Evolutionary conservation across 441 rosid genomes (phyloP).

Genomic region (Gossypium davidsonii): DNA sequence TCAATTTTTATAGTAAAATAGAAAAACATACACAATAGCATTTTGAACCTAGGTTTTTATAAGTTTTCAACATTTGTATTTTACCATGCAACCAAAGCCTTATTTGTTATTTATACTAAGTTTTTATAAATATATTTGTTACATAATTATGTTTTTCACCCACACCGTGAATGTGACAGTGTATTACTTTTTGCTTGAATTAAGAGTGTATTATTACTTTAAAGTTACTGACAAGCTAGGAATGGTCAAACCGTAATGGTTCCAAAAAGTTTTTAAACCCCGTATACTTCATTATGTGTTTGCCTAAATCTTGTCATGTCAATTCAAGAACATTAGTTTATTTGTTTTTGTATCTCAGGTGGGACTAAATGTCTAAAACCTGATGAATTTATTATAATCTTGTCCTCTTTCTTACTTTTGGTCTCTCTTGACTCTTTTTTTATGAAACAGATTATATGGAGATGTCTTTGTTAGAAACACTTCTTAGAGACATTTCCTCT

Average conservation of each 20-base stretch:
- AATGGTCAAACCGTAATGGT: background rate
- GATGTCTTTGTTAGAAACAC: conserved; percentile 63
- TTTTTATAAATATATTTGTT: too few species aligned
- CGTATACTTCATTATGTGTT: background rate
- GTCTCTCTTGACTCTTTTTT: conserved; percentile 1
- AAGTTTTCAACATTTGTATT: too few species aligned
- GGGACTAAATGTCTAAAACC: background rate
- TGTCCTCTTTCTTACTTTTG: background rate
- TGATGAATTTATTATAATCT: background rate
- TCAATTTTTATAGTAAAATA: too few species aligned
- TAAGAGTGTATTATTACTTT: background rate
- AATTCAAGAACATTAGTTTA: background rate
- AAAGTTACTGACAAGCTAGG: background rate
- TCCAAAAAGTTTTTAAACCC: background rate
- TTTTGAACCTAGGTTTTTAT: too few species aligned
- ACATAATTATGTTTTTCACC: too few species aligned
- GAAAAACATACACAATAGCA: too few species aligned
- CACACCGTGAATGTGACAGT: too few species aligned
- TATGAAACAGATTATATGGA: conserved; percentile 55
- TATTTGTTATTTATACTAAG: too few species aligned
- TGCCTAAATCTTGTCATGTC: background rate
- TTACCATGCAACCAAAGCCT: too few species aligned
- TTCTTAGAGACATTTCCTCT: conserved; percentile 51
- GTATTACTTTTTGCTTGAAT: too few species aligned
- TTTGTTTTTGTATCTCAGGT: background rate